Evolutionary conservation across 2,329 filamentous ascomycete genomes (phyloP).

Genomic region (Ceratocystis cacaofunesta): DNA sequence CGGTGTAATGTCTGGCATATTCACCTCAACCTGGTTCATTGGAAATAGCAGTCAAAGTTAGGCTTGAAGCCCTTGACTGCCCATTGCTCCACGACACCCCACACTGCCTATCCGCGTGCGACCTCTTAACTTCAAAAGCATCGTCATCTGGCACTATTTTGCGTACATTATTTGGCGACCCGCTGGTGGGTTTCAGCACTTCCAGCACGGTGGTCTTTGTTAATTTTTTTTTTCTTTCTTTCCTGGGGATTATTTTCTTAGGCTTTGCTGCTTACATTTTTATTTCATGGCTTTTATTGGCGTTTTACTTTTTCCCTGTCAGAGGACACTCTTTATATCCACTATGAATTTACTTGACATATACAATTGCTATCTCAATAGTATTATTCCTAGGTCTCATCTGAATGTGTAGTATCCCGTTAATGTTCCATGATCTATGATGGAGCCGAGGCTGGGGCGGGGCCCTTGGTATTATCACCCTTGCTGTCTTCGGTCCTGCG

Average conservation of each 20-base stretch:
- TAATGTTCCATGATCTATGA: neutral
- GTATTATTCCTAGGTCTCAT: too few species aligned
- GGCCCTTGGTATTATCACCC: neutral
- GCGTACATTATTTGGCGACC: neutral
- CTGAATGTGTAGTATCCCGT: neutral
- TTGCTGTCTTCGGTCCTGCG: conserved; percentile 7
- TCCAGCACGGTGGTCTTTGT: neutral
- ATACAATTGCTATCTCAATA: neutral
- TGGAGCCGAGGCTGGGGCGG: neutral
- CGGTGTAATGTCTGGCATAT: conserved; percentile 1
- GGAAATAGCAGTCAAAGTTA: neutral
- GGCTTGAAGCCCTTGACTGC: neutral
- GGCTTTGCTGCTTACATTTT: neutral
- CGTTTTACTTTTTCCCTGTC: neutral
- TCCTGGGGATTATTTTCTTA: neutral
- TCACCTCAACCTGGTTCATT: neutral
- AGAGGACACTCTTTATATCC: neutral
- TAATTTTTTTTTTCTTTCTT: neutral
- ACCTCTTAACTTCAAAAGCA: neutral
- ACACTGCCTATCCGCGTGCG: neutral
- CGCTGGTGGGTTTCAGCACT: neutral
- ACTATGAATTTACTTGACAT: conserved; percentile 1
- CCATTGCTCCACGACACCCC: neutral
- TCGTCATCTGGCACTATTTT: neutral
- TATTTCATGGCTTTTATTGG: neutral